These are phyloP conservation scores for Echium plantagineum DNA, from an alignment of 257 asterid genomes.

Conservation along the genomic window DNA sequence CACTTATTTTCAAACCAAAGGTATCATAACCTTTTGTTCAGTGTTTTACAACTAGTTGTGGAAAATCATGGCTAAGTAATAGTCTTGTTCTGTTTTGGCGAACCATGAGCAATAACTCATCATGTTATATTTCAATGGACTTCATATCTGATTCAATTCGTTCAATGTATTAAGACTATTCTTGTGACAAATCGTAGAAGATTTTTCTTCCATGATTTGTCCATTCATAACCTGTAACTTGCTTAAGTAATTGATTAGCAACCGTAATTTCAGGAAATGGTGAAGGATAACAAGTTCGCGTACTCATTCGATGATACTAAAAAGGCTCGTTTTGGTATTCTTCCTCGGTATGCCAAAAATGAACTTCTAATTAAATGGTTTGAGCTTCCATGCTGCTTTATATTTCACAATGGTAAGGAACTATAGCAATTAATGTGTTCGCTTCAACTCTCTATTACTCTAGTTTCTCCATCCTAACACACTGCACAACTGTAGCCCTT, in stretches of 20 bases:
- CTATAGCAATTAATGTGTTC: constrained; percentile 6
- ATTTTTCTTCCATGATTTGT: not conserved
- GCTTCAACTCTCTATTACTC: not conserved
- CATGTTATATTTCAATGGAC: no score
- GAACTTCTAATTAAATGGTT: constrained; percentile 84
- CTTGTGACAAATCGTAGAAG: no score
- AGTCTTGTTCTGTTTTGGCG: no score
- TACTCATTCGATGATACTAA: constrained; percentile 68
- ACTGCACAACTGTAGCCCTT: no score
- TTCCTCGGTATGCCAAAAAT: constrained; percentile 76
- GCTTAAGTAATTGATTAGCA: constrained; percentile 1
- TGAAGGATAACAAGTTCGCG: constrained; percentile 56
- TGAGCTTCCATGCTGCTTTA: constrained; percentile 96
- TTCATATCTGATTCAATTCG: no score
- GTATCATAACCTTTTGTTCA: constrained; percentile 23
- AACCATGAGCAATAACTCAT: no score
- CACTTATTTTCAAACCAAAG: constrained; percentile 60
- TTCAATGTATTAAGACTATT: no score
- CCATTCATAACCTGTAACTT: not conserved
- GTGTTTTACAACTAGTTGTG: not conserved
- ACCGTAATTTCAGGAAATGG: constrained; percentile 71
- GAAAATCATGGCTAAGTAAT: no score
- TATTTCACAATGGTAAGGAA: constrained; percentile 85
- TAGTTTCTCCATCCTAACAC: not conserved
- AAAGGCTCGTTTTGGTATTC: constrained; percentile 82